Conservation (phyloP, 2,329 filamentous ascomycete genomes). For the Fusarium sp. region DNA sequence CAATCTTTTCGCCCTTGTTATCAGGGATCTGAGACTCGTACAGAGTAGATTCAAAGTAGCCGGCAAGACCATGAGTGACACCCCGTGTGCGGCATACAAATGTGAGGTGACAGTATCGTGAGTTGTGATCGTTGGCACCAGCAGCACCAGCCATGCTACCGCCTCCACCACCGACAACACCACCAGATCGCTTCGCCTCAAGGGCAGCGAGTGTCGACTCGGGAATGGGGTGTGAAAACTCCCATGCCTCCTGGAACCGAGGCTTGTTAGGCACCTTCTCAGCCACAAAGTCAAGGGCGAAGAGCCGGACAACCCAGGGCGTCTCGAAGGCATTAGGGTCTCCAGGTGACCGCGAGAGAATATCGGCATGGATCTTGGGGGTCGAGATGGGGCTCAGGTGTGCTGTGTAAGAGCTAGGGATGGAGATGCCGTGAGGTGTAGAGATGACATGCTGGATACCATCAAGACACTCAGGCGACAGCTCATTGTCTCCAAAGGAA, state of each 20-base stretch:
- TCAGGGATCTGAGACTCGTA: conserved; percentile 68
- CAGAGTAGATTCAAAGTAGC: conserved; percentile 97
- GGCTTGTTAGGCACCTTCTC: conserved; percentile 67
- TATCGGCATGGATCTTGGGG: conserved; percentile 85
- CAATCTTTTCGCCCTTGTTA: conserved; percentile 66
- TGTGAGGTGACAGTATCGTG: conserved; percentile 78
- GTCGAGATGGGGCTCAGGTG: conserved; percentile 93
- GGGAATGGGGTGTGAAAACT: conserved; percentile 81
- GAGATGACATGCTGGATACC: conserved; percentile 92
- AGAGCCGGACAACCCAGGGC: conserved; percentile 94
- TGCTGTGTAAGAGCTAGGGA: conserved; percentile 92
- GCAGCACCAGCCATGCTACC: conserved; percentile 80
- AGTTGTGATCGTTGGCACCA: conserved; percentile 91
- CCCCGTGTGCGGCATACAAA: conserved; percentile 85
- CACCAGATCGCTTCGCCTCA: conserved; percentile 69
- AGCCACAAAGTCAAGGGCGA: conserved; percentile 87
- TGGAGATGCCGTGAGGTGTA: conserved; percentile 85
- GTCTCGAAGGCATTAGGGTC: conserved; percentile 85
- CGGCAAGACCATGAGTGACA: conserved; percentile 88
- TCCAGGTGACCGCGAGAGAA: conserved; percentile 68
- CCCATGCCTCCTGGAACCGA: conserved; percentile 81
- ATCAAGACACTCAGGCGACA: conserved; percentile 95
- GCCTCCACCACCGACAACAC: conserved; percentile 72
- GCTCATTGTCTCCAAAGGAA: conserved; percentile 96
- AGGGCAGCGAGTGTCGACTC: conserved; percentile 64